Conservation (phyloP, 371 early-diverging fungal species). For the Amoeboaphelidium protococcarum region DNA sequence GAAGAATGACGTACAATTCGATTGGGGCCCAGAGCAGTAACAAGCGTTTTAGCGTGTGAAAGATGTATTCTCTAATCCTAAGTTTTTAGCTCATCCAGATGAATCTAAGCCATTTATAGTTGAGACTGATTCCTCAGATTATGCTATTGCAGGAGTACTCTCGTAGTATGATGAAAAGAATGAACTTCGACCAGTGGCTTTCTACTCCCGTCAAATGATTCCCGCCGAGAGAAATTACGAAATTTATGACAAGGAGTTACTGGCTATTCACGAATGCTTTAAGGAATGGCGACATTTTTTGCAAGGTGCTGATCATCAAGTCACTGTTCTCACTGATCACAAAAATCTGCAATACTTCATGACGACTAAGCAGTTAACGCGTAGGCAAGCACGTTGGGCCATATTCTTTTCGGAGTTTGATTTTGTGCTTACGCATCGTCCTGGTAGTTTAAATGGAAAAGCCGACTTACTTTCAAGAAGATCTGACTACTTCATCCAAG, state of each 20-base stretch:
- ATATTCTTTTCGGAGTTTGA: constrained; percentile 10
- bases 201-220: constrained; percentile 9
- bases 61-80: constrained; percentile 8
- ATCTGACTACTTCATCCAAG: constrained; percentile 2
- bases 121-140: constrained; percentile 21
- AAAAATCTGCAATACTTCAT: constrained; percentile 16
- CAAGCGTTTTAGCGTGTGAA: constrained; percentile 15
- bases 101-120: constrained; percentile 8
- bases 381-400: constrained; percentile 15
- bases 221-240: constrained; percentile 15
- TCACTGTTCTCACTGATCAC: constrained; percentile 20
- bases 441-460: constrained; percentile 12
- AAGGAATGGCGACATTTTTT: constrained; percentile 18
- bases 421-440: constrained; percentile 11
- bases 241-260: constrained; percentile 20
- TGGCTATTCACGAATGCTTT: constrained; percentile 16
- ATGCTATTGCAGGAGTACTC: constrained; percentile 15
- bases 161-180: background rate
- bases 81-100: constrained; percentile 10
- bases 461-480: constrained; percentile 20
- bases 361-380: constrained; percentile 7
- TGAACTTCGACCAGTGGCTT: constrained; percentile 14
- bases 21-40: constrained; percentile 10
- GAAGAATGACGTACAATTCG: constrained; percentile 10
- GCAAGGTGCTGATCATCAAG: constrained; percentile 5